Evolutionary conservation across 73 alveolate genomes (phyloP), one percentile per base, ranked within the genome.

Genomic region (Paramecium caudatum): DNA sequence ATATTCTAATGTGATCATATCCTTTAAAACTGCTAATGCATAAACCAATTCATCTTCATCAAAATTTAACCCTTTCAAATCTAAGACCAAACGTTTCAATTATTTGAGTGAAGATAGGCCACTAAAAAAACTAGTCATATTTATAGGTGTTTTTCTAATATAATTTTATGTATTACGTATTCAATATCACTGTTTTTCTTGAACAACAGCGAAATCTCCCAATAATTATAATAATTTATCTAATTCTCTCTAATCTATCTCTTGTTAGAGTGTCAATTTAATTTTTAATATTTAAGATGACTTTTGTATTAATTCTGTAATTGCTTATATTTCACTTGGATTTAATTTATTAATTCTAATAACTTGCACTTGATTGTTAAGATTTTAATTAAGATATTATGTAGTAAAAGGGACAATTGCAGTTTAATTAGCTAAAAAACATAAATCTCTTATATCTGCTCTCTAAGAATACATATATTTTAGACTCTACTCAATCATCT

Each of bases 371-470:
- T n/a, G n/a, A n/a, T n/a, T n/a, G n/a, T n/a, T n/a, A n/a, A n/a
- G n/a, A n/a, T n/a, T n/a, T n/a, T n/a, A n/a, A n/a, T n/a, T n/a
- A n/a, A n/a, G n/a, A n/a, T n/a, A n/a, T n/a, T n/a, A n/a, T n/a
- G n/a, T n/a, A n/a, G n/a, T n/a, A 48, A 48, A 48, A 12, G 70
- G 49, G 10, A 74, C 43, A 1, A 74, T 45, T 19, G 62, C 17
- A 2, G 88, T 74, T 15, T 74, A 45, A 45, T 41, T 37, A 5
- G 65, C 62, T 41, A 74, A 16, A 6, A 74, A 36, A 12, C 21
- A 74, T 8, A 74, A 39, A 16, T 74, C 88, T 37, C 47, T 74
- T 16, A 74, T 16, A 7, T 74, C 88, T 12, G 88, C 88, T 74
- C 88, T 41, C 8, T 74, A 2, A 1, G 36, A 30, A 15, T 33